A percentile compares a stretch with the other conserved stretches of the same genome.
These are phyloP conservation scores for Diplodia corticola DNA, from an alignment of 2,329 filamentous ascomycete genomes.

Conservation along the genomic window DNA sequence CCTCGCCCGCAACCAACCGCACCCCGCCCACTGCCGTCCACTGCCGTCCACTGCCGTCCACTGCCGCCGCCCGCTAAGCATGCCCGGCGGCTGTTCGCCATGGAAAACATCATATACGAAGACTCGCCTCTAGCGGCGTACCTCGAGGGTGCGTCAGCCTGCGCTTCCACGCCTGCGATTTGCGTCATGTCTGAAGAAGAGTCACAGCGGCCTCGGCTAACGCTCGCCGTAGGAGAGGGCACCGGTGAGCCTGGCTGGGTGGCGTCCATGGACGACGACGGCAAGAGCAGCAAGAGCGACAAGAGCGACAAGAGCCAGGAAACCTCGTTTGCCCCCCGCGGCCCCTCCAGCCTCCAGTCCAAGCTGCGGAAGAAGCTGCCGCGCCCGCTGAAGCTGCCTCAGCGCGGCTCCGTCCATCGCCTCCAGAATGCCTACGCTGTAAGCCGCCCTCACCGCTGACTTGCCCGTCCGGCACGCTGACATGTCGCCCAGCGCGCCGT, in stretches of 20 bases:
- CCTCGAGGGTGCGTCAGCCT: slow-evolving; percentile 69
- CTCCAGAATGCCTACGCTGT: slow-evolving; percentile 43
- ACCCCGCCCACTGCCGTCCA: background rate
- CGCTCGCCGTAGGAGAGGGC: slow-evolving; percentile 35
- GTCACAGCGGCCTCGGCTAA: slow-evolving; percentile 28
- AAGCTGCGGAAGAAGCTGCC: slow-evolving; percentile 53
- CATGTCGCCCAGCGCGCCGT: slow-evolving; percentile 59
- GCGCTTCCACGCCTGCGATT: slow-evolving; percentile 21
- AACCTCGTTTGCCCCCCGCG: slow-evolving; percentile 52
- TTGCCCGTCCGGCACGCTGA: slow-evolving; percentile 26
- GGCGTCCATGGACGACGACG: slow-evolving; percentile 12
- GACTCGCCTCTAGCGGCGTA: slow-evolving; percentile 86
- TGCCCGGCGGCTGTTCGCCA: slow-evolving; percentile 39
- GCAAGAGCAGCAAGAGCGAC: background rate
- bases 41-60: background rate
- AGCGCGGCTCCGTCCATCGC: slow-evolving; percentile 40
- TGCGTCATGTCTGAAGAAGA: slow-evolving; percentile 23
- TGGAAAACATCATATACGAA: slow-evolving; percentile 88
- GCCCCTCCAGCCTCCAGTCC: slow-evolving; percentile 50
- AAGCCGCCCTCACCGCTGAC: slow-evolving; percentile 24
- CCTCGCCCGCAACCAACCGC: background rate
- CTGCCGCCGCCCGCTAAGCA: slow-evolving; percentile 26
- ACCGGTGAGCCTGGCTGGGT: slow-evolving; percentile 29
- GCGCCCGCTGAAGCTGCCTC: slow-evolving; percentile 45
- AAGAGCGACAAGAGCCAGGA: background rate